Evolutionary conservation across 2,329 filamentous ascomycete species (phyloP).

Genomic region (Gaeumannomyces tritici): DNA sequence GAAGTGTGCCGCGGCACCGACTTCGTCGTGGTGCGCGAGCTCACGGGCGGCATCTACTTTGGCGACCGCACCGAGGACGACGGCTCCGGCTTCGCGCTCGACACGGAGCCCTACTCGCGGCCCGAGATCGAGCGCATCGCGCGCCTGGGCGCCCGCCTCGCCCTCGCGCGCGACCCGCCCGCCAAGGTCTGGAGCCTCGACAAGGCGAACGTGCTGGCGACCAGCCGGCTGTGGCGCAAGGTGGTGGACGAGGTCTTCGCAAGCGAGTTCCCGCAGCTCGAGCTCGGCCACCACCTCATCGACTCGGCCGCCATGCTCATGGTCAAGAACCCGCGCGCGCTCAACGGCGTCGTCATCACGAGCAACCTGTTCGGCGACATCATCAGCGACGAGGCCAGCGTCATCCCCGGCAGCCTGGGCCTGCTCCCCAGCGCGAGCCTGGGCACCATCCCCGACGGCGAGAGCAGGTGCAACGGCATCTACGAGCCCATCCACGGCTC

Average conservation of each 20-base stretch:
- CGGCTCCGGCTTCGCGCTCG: slow-evolving; percentile 64
- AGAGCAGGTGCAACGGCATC: slow-evolving; percentile 80
- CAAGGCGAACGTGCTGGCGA: slow-evolving; percentile 86
- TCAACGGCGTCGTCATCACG: slow-evolving; percentile 88
- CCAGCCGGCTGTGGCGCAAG: slow-evolving; percentile 80
- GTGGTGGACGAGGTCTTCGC: slow-evolving; percentile 76
- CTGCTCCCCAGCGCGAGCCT: slow-evolving; percentile 82
- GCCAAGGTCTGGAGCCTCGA: slow-evolving; percentile 78
- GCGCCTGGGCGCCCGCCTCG: slow-evolving; percentile 71
- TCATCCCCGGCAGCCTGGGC: slow-evolving; percentile 85
- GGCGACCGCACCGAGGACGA: slow-evolving; percentile 76
- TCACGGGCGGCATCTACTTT: slow-evolving; percentile 93
- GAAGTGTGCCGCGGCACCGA: slow-evolving; percentile 78
- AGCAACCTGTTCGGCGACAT: slow-evolving; percentile 96
- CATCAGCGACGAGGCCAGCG: slow-evolving; percentile 87
- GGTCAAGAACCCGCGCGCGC: slow-evolving; percentile 80
- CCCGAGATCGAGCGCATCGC: slow-evolving; percentile 83
- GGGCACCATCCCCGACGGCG: slow-evolving; percentile 76
- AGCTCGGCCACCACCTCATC: slow-evolving; percentile 82
- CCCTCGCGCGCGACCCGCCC: slow-evolving; percentile 65
- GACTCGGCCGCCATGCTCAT: slow-evolving; percentile 97
- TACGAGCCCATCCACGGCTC: slow-evolving; percentile 98
- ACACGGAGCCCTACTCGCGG: slow-evolving; percentile 80
- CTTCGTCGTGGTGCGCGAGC: slow-evolving; percentile 85
- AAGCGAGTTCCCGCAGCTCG: slow-evolving; percentile 80